Conservation (phyloP, 2,329 filamentous ascomycete genomes). For the Ophiostoma triangulosporum region DNA sequence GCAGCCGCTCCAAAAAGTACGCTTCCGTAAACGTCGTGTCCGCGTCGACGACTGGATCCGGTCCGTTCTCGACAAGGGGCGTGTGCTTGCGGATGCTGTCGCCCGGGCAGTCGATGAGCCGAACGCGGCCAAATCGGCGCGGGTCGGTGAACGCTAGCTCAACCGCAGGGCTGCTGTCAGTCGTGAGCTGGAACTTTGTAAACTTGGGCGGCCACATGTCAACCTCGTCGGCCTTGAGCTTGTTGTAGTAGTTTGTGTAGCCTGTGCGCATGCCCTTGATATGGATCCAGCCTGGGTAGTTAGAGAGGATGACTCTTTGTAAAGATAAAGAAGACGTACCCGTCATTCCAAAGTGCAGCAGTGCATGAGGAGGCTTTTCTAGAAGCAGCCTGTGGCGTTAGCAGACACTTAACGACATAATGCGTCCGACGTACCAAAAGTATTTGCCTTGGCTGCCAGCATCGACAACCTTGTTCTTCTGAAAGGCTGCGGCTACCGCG, state of each 20-base stretch:
- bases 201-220: conserved; percentile 73
- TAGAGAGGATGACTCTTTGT: neutral
- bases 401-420: neutral
- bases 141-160: conserved; percentile 73
- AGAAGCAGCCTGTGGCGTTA: conserved; percentile 32
- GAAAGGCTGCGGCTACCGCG: conserved; percentile 60
- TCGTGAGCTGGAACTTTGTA: conserved; percentile 72
- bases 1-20: conserved; percentile 61
- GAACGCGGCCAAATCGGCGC: conserved; percentile 63
- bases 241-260: conserved; percentile 73
- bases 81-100: conserved; percentile 60
- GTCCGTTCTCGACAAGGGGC: conserved; percentile 82
- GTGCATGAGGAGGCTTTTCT: conserved; percentile 66
- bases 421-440: conserved; percentile 51
- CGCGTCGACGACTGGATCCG: conserved; percentile 77
- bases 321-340: conserved; percentile 24
- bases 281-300: conserved; percentile 53
- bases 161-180: conserved; percentile 37
- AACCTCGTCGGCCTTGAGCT: conserved; percentile 45
- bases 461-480: conserved; percentile 52
- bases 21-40: conserved; percentile 58
- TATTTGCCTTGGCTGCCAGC: conserved; percentile 91
- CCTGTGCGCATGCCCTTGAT: conserved; percentile 65
- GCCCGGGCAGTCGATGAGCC: conserved; percentile 69
- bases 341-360: conserved; percentile 78